These are phyloP conservation scores for Calonectria hongkongensis DNA, from an alignment of 2,329 filamentous ascomycete species.

Conservation along the genomic window DNA sequence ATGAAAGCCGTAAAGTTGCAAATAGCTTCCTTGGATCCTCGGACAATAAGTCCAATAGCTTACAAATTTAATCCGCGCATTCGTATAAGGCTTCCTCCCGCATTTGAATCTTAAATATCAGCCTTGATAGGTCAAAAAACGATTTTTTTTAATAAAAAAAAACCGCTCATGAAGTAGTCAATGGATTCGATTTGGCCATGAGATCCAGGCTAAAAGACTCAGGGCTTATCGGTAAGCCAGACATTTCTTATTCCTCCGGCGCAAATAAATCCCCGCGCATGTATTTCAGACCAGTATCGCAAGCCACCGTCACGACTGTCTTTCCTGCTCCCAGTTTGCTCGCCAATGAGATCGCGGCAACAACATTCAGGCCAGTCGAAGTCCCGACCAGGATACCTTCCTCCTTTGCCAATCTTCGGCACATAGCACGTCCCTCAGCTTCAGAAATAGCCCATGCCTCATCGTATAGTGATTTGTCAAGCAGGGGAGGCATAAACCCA, in stretches of 20 bases:
- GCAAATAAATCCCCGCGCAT: background rate
- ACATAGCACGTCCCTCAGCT: slow-evolving; percentile 11
- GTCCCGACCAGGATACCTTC: slow-evolving; percentile 16
- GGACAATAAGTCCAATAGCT: no score
- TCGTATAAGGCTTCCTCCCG: no score
- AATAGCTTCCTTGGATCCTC: no score
- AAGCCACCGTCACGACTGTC: slow-evolving; percentile 31
- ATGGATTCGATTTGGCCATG: no score
- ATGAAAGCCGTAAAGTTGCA: no score
- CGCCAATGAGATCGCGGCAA: slow-evolving; percentile 19
- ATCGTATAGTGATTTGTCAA: background rate
- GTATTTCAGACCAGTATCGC: slow-evolving; percentile 32
- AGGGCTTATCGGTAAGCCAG: no score
- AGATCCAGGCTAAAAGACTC: no score
- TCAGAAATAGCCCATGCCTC: background rate
- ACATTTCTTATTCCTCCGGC: background rate
- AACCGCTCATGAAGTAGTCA: no score
- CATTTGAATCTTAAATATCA: no score
- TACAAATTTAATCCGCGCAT: no score
- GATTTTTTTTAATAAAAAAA: no score
- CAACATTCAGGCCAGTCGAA: slow-evolving; percentile 22
- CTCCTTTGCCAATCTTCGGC: slow-evolving; percentile 2
- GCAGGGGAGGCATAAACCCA: slow-evolving; percentile 7
- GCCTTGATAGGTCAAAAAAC: no score
- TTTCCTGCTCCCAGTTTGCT: slow-evolving; percentile 14